Base-by-base conservation (phyloP, 768 basidiomycete genomes). In the Collybiopsis confluens region DNA sequence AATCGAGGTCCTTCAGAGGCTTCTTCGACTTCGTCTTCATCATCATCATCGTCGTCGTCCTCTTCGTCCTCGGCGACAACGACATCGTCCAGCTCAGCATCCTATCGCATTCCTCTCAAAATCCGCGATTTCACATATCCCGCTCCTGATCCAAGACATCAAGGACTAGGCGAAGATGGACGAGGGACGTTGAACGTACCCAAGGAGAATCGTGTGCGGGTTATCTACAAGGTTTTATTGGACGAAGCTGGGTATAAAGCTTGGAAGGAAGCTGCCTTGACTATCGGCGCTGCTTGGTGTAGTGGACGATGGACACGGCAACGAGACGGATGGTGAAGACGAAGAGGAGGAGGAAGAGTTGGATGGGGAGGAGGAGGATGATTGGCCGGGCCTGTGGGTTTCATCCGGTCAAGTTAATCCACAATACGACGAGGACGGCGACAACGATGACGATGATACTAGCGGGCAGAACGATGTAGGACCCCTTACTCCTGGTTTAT, bases 401-500 rank as follows among this genome's bases (percentile, higher is more conserved):
- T 10, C 42, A 5, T 26, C 52, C 5, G 38, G 15, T 20, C 43
- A 54, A 21, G 37, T 11, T 50, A 13, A 50, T 50, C 28, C 28
- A 8, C 50, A 54, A 30, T 23, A 15, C 16, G 54, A 48, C 15
- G 47, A 41, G 18, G 57, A 33, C 10, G 47, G 37, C 9, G 47
- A 48, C 9, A 35, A 48, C 16, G 47, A 48, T 11, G 47, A 24
- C 10, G 20, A 24, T 15, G 45, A n/a, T n/a, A n/a, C n/a, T n/a
- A n/a, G n/a, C n/a, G n/a, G n/a, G n/a, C n/a, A 48, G 20, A 61
- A 60, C 9, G 57, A 63, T 4, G 54, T 36, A 8, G 57, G 61
- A 8, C 66, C 68, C 28, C 68, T 83, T 16, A 54, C 64, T 2
- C 79, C 82, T 0, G 82, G 82, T 0, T 50, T 78, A 3, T 84